Conservation (phyloP, 345 rosid genomes). For the Euphorbia peplus region DNA sequence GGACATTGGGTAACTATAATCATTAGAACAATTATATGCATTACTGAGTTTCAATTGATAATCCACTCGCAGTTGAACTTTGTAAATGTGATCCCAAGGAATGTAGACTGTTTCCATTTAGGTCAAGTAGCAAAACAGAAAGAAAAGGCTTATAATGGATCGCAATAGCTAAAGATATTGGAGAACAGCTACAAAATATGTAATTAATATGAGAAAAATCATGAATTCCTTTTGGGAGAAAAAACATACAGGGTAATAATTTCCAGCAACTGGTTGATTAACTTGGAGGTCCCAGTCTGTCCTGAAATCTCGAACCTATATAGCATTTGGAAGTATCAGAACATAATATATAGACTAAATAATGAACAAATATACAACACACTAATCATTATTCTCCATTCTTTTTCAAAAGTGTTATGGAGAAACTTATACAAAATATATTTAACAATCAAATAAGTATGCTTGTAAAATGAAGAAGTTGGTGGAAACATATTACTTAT, state of each 20-base stretch:
- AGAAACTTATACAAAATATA: no score
- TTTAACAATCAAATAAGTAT: no score
- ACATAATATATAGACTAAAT: slow-evolving; percentile 15
- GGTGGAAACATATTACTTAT: not conserved
- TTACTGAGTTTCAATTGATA: not conserved
- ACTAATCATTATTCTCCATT: not conserved
- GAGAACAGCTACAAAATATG: no score
- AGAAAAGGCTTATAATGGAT: not conserved
- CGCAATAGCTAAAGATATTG: not conserved
- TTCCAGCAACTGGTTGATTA: slow-evolving; percentile 86
- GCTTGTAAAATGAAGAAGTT: not conserved
- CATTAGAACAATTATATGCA: not conserved
- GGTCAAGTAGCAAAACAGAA: not conserved
- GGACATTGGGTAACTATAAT: not conserved
- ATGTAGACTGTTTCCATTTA: not conserved
- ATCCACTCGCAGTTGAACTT: no score
- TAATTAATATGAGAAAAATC: not conserved
- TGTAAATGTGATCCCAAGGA: not conserved
- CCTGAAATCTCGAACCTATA: slow-evolving; percentile 78
- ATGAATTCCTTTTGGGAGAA: not conserved
- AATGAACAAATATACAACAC: slow-evolving; percentile 1
- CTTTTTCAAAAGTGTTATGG: no score
- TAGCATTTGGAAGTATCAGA: slow-evolving; percentile 18
- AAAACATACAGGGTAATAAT: slow-evolving; percentile 78
- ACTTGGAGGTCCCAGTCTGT: slow-evolving; percentile 85